phyloP scores from a whole-genome alignment of 345 rosid species.

The Abelmoschus esculentus region DNA sequence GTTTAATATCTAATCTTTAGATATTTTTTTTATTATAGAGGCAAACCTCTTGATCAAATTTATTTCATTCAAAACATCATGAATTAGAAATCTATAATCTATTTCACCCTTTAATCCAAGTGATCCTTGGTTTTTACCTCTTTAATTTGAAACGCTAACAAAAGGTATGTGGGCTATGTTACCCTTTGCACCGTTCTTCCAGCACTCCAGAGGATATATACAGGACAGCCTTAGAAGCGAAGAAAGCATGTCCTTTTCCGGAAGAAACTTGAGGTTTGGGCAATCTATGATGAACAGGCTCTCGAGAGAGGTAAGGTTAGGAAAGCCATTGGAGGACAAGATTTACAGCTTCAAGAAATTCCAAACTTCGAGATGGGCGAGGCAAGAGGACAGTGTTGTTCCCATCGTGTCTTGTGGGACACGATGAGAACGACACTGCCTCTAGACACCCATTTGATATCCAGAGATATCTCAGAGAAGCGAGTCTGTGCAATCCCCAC shows the following conservation, averaged over 20 bases:
- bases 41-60: too few species aligned
- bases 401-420: not conserved
- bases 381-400: not conserved
- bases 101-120: too few species aligned
- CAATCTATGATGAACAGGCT: not conserved
- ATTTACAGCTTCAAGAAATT: not conserved
- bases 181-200: not conserved
- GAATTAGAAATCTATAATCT: too few species aligned
- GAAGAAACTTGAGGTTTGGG: not conserved
- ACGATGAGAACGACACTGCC: not conserved
- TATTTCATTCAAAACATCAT: too few species aligned
- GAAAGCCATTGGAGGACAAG: not conserved
- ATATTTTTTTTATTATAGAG: too few species aligned
- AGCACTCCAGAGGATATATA: not conserved
- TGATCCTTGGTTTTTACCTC: too few species aligned
- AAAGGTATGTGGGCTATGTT: not conserved
- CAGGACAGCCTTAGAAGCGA: not conserved
- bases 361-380: not conserved
- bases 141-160: not conserved
- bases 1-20: too few species aligned
- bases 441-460: not conserved
- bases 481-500: slow-evolving; percentile 4
- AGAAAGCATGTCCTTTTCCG: not conserved
- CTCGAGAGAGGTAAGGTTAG: not conserved
- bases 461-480: not conserved